Conservation (phyloP, 2,329 filamentous ascomycete species). For the Aureobasidium sp. region DNA sequence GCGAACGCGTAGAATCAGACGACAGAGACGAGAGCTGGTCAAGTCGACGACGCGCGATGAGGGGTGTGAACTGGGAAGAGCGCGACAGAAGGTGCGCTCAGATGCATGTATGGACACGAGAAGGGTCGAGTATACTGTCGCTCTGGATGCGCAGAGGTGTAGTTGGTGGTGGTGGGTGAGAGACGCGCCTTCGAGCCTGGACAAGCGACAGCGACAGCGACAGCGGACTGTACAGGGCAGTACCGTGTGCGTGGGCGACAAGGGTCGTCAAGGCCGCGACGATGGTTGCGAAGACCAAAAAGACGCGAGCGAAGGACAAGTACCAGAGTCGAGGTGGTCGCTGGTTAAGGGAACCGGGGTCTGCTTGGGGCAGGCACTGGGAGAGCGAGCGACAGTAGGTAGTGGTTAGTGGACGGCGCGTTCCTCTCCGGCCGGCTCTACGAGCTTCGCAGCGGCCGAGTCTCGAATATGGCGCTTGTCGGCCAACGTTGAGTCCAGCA, state of each 20-base stretch:
- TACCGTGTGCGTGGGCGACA: neutral
- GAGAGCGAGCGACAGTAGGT: conserved; percentile 2
- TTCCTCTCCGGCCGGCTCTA: neutral
- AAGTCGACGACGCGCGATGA: neutral
- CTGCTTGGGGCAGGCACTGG: neutral
- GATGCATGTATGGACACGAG: conserved; percentile 5
- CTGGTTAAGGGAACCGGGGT: conserved; percentile 3
- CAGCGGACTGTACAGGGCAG: neutral
- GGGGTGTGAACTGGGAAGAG: neutral
- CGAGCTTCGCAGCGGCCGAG: neutral
- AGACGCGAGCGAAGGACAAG: neutral
- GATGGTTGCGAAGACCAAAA: neutral
- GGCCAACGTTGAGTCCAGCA: neutral
- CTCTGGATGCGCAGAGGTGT: neutral
- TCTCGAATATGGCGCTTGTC: neutral
- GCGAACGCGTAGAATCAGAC: conserved; percentile 4
- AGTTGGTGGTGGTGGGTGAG: neutral
- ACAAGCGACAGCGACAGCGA: conserved; percentile 3
- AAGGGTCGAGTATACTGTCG: neutral
- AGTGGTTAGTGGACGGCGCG: neutral
- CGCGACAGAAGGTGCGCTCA: neutral
- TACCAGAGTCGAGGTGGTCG: neutral
- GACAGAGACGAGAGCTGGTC: neutral
- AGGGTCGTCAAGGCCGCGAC: neutral
- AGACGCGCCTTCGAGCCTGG: neutral